Evolutionary conservation across 305 asterid genomes (phyloP), one percentile per base, ranked within the genome.

Genomic region (Plantago rigida): DNA sequence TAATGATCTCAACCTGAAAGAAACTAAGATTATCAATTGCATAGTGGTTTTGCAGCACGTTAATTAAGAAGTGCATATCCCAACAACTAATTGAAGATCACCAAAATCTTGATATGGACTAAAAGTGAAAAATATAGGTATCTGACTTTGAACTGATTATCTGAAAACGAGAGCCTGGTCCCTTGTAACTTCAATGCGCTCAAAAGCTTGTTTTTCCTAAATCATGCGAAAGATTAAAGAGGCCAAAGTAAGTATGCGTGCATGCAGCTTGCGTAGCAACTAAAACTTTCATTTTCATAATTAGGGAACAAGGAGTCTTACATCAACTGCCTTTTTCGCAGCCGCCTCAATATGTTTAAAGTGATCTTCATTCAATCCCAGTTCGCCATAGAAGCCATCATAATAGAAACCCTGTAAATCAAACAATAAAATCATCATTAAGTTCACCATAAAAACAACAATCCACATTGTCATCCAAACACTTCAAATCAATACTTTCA

Each of bases 171-270:
- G 90, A 64, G 95, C 99, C 77, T 88, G 95, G 9, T 73, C 80
- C 78, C 87, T 82, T 59, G 95, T 77, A 62, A 88, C 99, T 76
- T 88, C 96, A 45, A 92, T 86, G 66, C 96, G 95, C 70, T 86
- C 91, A 65, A 92, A 92, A 36, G 95, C 84, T 82, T 92, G 99
- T 70, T 79, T 86, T 73, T 82, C 96, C 96, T 88, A 77, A 65
- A 56, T 64, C 46, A 54, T 36, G 64, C 73, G 51, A 61, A 47
- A 60, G 47, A 61, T 57, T 13, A 22, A 69, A 53, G 59, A 61
- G 3, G 34, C 64, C 34, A 65, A 52, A 66, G 15, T 67, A 73
- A 63, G 61, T 31, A 31, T 31, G 39, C 26, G 26, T 22, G 26
- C 26, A 22, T 22, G 26, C 26, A 22, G 26, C 26, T 22, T 22